Evolutionary conservation across 371 early-diverging fungal genomes (phyloP), one percentile per base, ranked within the genome.

Genomic region (Capniomyces stellatus): DNA sequence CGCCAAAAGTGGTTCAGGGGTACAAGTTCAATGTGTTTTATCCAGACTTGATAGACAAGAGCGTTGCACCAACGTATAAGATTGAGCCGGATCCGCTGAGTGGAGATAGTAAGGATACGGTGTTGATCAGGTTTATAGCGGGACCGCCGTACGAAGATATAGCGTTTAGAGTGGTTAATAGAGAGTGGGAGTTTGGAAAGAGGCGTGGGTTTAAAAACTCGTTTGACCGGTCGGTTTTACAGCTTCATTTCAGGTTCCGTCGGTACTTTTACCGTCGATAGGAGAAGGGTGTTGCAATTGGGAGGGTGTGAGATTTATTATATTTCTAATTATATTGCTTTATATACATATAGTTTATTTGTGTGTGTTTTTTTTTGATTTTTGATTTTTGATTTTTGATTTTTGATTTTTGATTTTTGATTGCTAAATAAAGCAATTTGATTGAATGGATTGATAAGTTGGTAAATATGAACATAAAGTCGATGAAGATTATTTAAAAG

Each of bases 1-100:
- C 97, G 49, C 94, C 95, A 12, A 93, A 92, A 72, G 85, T 89
- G 25, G 91, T 92, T 1, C 91, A 93, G 70, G 95, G 95, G 0
- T 96, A 94, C 77, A 92, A 90, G 71, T 82, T 85, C 60, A 92
- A 92, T 67, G 78, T 95, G 35, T 97, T 93, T 67, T 97, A 92
- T 64, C 97, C 97, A 3, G 94, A 94, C 63, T 78, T 97, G 8
- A 84, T 92, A 60, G 92, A 92, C 65, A 85, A 83, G 60, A 70
- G 81, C 12, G 67, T 68, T 43, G 86, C 92, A 24, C 92, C 93
- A 1, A 92, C 92, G 0, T 93, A 91, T 62, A 74, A 68, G 51
- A 76, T 87, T 44, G 84, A 84, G 54, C 74, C 72, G 30, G 90
- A 92, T 42, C 65, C 63, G 0, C n/a, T 27, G n/a, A 83, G 65